Evolutionary conservation across 2,329 filamentous ascomycete genomes (phyloP).

Genomic region (Verticillium isaacii): DNA sequence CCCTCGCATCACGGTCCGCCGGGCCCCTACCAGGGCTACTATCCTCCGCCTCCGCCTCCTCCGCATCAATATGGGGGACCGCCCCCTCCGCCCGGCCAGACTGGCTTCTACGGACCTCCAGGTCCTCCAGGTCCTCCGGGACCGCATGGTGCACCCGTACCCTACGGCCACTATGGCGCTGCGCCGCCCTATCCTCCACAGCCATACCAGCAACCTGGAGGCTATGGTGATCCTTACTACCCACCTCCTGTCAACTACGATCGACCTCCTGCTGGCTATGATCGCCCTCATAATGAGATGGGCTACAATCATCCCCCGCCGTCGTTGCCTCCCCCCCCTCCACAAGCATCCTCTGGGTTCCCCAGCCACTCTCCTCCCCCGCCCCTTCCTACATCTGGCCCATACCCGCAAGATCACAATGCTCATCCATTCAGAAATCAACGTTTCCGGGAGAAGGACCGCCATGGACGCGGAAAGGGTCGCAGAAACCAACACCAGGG

Average conservation of each 20-base stretch:
- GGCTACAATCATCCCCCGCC: slow-evolving; percentile 10
- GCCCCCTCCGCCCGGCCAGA: not conserved
- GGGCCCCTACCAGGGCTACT: not conserved
- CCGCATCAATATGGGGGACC: not conserved
- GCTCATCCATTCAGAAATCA: not conserved
- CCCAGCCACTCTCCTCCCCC: not conserved
- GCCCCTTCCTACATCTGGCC: not conserved
- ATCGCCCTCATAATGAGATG: not conserved
- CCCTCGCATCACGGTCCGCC: slow-evolving; percentile 4
- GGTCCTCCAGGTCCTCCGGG: slow-evolving; percentile 1
- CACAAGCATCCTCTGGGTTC: not conserved
- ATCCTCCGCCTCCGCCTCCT: not conserved
- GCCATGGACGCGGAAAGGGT: not conserved
- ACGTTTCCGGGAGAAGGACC: not conserved
- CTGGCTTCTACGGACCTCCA: not conserved
- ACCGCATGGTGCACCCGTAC: slow-evolving; percentile 5
- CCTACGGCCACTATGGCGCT: slow-evolving; percentile 12
- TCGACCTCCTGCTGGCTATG: not conserved
- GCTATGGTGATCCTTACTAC: not conserved
- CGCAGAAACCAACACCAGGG: not conserved
- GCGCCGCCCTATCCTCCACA: not conserved
- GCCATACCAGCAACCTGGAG: not conserved
- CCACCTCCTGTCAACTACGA: not conserved
- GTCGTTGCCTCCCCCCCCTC: not conserved
- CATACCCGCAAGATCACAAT: not conserved